phyloP scores from a whole-genome alignment of 2,329 filamentous ascomycete genomes.

The Aspergillus pseudonomiae region DNA sequence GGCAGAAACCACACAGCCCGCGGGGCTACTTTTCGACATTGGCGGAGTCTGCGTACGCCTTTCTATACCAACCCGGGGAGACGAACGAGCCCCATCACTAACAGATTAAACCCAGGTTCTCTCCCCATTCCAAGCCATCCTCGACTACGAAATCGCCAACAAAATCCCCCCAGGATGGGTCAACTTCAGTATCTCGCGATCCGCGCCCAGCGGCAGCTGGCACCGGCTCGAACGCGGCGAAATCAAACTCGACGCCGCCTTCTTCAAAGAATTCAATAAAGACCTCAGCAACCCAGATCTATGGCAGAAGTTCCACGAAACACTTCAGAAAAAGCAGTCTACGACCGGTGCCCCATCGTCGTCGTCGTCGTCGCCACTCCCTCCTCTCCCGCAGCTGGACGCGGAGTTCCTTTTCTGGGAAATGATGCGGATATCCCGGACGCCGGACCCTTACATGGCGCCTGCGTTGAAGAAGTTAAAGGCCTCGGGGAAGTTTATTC shows the following conservation, averaged over 20 bases:
- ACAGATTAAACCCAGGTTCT: conserved; percentile 63
- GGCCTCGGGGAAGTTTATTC: conserved; percentile 64
- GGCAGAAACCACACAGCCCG: conserved; percentile 56
- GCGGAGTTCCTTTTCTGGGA: conserved; percentile 80
- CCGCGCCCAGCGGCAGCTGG: conserved; percentile 80
- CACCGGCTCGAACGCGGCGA: conserved; percentile 84
- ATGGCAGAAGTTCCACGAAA: conserved; percentile 66
- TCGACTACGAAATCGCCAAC: conserved; percentile 80
- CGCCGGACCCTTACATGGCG: conserved; percentile 83
- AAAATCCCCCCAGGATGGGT: conserved; percentile 86
- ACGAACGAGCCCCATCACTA: conserved; percentile 6
- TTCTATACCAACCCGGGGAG: neutral
- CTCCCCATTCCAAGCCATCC: conserved; percentile 89
- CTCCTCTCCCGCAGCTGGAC: conserved; percentile 73
- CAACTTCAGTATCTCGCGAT: conserved; percentile 83
- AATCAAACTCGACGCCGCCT: conserved; percentile 71
- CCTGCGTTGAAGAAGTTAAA: conserved; percentile 75
- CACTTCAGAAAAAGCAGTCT: conserved; percentile 32
- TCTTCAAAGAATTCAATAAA: conserved; percentile 73
- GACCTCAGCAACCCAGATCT: conserved; percentile 69
- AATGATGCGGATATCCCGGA: conserved; percentile 78
- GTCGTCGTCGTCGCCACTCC: conserved; percentile 38
- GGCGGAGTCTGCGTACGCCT: conserved; percentile 88
- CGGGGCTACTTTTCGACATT: conserved; percentile 88
- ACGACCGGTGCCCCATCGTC: conserved; percentile 15